Conservation (phyloP, 2,329 filamentous ascomycete genomes). For the Xylariales sp. region DNA sequence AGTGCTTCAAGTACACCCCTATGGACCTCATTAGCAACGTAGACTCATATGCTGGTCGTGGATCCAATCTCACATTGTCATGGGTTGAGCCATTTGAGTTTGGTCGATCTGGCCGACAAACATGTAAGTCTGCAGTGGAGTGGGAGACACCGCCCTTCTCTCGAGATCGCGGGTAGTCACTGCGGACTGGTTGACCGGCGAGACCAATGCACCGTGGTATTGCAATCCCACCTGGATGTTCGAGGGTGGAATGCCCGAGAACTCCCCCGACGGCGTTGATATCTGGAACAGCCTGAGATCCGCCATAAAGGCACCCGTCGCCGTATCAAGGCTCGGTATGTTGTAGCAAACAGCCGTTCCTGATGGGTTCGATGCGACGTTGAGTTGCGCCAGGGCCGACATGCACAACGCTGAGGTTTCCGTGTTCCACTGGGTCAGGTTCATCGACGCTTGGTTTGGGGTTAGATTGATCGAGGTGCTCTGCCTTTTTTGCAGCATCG, state of each 20-base stretch:
- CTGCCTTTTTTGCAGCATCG: constrained; percentile 11
- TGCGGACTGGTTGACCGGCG: constrained; percentile 30
- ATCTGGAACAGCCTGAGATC: constrained; percentile 72
- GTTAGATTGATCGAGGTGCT: constrained; percentile 10
- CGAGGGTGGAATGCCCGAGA: constrained; percentile 44
- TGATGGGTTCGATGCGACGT: constrained; percentile 63
- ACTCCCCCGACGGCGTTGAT: constrained; percentile 51
- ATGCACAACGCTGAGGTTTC: constrained; percentile 56
- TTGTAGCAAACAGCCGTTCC: constrained; percentile 83
- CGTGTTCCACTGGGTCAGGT: constrained; percentile 52
- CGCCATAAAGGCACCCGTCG: constrained; percentile 67
- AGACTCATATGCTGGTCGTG: neutral
- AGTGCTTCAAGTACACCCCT: constrained; percentile 57
- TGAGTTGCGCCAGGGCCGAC: constrained; percentile 48
- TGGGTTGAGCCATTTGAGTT: constrained; percentile 45
- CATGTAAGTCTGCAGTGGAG: constrained; percentile 57
- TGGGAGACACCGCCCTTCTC: constrained; percentile 25
- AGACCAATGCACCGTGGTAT: constrained; percentile 51
- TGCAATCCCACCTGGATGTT: constrained; percentile 51
- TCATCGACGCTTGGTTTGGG: constrained; percentile 37
- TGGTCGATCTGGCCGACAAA: constrained; percentile 66
- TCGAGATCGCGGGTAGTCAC: constrained; percentile 7
- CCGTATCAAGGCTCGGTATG: constrained; percentile 63
- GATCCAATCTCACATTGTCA: constrained; percentile 56
- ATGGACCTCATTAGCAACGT: constrained; percentile 7